Conservation (phyloP, 768 basidiomycete genomes). For the Zangia roseola region DNA sequence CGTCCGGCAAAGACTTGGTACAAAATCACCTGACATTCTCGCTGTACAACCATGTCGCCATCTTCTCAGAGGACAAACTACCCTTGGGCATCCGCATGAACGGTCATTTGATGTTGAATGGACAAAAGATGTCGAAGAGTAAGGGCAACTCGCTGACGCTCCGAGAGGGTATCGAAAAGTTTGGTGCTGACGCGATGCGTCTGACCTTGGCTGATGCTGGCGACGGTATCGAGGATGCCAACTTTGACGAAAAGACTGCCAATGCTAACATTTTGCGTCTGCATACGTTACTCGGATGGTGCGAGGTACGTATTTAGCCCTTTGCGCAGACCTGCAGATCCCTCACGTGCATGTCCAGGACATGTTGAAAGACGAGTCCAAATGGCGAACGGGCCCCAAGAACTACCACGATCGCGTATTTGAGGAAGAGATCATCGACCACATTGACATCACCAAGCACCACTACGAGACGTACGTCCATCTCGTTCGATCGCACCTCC, state of each 20-base stretch:
- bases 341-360: constrained; percentile 50
- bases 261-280: constrained; percentile 95
- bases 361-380: constrained; percentile 67
- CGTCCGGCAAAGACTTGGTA: constrained; percentile 96
- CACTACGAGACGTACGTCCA: constrained; percentile 76
- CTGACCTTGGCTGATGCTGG: constrained; percentile 94
- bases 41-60: constrained; percentile 91
- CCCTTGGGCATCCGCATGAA: constrained; percentile 92
- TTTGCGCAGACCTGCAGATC: not conserved
- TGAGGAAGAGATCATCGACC: constrained; percentile 84
- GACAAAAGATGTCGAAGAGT: constrained; percentile 98
- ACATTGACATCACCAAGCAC: constrained; percentile 77
- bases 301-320: constrained; percentile 59
- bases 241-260: constrained; percentile 98
- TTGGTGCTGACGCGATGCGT: constrained; percentile 94
- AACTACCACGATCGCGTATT: constrained; percentile 88
- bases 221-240: constrained; percentile 96
- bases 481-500: not conserved
- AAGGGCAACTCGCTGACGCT: constrained; percentile 95
- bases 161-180: constrained; percentile 86
- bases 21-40: constrained; percentile 94
- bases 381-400: constrained; percentile 70
- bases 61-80: constrained; percentile 87
- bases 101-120: constrained; percentile 95
- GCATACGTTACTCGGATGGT: constrained; percentile 89